phyloP scores from a whole-genome alignment of 306 rosid genomes.

The Cucurbita argyrosperma region DNA sequence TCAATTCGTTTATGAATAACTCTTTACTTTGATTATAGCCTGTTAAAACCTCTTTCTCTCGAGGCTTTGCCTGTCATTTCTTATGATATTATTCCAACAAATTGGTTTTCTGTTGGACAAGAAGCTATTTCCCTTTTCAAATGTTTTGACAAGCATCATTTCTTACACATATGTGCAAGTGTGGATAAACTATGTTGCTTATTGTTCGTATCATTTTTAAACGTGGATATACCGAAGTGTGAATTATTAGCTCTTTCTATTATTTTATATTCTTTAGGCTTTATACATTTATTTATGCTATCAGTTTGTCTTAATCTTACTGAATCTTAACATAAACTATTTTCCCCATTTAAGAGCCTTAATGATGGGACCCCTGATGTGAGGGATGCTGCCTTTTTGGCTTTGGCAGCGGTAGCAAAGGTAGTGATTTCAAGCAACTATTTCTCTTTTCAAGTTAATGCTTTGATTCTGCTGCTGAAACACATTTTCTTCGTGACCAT shows the following conservation, averaged over 20 bases:
- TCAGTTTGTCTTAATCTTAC: neutral
- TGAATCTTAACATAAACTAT: neutral
- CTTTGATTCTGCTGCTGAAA: constrained; percentile 1
- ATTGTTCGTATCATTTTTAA: neutral
- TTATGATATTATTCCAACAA: neutral
- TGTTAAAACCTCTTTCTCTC: neutral
- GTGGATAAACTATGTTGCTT: neutral
- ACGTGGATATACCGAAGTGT: neutral
- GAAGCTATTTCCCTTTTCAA: neutral
- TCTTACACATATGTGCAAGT: neutral
- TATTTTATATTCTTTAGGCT: neutral
- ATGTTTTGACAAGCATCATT: neutral
- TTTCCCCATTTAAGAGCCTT: constrained; percentile 38
- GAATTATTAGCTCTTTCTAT: neutral
- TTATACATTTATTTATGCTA: neutral
- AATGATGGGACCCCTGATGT: constrained; percentile 96
- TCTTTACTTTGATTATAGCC: neutral
- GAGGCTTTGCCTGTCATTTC: neutral
- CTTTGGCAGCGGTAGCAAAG: constrained; percentile 89
- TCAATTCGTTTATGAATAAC: neutral
- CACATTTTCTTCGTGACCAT: constrained; percentile 12
- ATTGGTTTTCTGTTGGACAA: neutral
- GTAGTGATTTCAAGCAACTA: constrained; percentile 18
- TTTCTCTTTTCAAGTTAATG: neutral
- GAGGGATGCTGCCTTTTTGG: constrained; percentile 96